phyloP scores from a whole-genome alignment of 345 rosid genomes.

The Gossypium turneri region DNA sequence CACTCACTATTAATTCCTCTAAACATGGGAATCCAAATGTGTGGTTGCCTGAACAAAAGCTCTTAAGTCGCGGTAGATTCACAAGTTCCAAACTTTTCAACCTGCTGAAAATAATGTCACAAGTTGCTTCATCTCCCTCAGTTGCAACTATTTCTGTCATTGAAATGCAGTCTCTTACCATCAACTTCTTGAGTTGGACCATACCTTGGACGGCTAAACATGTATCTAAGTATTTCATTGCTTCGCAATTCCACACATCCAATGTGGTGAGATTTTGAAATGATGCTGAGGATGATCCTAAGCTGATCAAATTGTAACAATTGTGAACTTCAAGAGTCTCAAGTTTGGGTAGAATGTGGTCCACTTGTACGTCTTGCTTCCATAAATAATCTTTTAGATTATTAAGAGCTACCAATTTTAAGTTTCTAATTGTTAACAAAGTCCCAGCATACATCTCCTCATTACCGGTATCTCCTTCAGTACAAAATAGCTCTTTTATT shows the following conservation, averaged over 20 bases:
- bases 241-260: neutral
- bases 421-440: neutral
- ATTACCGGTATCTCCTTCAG: neutral
- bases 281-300: neutral
- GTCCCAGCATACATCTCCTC: neutral
- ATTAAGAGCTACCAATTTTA: neutral
- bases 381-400: neutral
- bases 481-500: neutral
- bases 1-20: neutral
- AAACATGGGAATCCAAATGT: neutral
- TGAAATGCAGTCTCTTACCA: neutral
- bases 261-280: neutral
- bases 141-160: neutral
- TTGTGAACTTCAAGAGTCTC: neutral
- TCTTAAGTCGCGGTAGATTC: neutral
- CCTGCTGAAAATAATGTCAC: neutral
- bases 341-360: neutral
- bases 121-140: neutral
- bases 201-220: constrained; percentile 2
- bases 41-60: constrained; percentile 2
- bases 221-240: neutral
- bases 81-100: neutral
- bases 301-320: neutral
- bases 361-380: neutral
- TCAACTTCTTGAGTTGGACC: neutral